Conservation (phyloP, 2,329 filamentous ascomycete genomes). For the Exophiala dermatitidis region DNA sequence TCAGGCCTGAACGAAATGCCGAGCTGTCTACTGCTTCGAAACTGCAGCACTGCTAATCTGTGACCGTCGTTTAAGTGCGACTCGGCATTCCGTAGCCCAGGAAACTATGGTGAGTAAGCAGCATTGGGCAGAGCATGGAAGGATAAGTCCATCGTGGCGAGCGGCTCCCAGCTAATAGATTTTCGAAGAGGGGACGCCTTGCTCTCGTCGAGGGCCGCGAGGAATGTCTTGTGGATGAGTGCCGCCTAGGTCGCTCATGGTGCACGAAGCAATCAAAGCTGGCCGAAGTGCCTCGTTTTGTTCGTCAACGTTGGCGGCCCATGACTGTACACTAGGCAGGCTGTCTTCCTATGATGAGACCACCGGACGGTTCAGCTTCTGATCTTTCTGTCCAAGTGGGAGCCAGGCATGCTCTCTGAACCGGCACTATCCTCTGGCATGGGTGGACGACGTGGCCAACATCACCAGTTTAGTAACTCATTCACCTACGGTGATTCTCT, state of each 20-base stretch:
- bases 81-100: not conserved
- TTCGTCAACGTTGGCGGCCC: not conserved
- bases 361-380: not conserved
- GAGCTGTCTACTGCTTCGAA: not conserved
- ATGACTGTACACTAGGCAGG: not conserved
- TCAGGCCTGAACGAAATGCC: not conserved
- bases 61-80: not conserved
- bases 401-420: not conserved
- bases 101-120: slow-evolving; percentile 15
- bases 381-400: slow-evolving; percentile 1
- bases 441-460: no score
- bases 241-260: not conserved
- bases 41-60: not conserved
- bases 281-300: slow-evolving; percentile 7
- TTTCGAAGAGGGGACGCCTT: not conserved
- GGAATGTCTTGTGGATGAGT: not conserved
- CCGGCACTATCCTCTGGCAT: no score
- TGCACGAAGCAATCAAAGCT: slow-evolving; percentile 10
- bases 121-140: slow-evolving; percentile 3
- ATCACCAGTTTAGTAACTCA: no score
- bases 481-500: no score
- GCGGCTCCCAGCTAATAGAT: not conserved
- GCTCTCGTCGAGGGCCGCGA: not conserved
- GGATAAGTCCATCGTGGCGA: slow-evolving; percentile 3
- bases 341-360: not conserved